Evolutionary conservation across 2,329 filamentous ascomycete species (phyloP).

Genomic region (Stagonosporopsis vannaccii): DNA sequence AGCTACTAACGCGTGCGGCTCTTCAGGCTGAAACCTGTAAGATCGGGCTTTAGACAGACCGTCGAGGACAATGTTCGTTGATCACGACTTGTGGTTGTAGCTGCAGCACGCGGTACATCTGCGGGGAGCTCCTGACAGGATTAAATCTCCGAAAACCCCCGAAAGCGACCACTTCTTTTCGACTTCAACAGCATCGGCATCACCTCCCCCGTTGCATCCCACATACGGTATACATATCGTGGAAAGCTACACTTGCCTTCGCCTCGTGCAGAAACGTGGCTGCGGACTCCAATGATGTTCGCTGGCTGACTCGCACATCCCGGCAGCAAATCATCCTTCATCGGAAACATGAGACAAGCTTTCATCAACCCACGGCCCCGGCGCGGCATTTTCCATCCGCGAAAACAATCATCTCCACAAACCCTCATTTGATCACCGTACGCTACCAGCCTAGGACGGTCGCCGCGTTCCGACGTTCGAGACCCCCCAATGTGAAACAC

Average conservation of each 20-base stretch:
- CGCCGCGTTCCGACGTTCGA: not conserved
- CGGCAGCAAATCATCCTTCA: constrained; percentile 14
- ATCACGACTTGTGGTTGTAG: not conserved
- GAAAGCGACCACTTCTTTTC: not conserved
- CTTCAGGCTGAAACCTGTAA: no score
- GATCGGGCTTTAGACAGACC: not conserved
- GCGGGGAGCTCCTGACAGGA: no score
- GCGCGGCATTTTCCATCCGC: constrained; percentile 11
- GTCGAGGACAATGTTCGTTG: not conserved
- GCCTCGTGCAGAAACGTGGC: not conserved
- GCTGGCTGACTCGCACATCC: not conserved
- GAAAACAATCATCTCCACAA: not conserved
- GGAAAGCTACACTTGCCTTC: not conserved
- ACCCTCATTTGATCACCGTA: not conserved
- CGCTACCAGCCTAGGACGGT: not conserved
- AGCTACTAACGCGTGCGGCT: not conserved
- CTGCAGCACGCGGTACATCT: no score
- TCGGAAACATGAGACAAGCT: constrained; percentile 21
- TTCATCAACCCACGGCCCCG: constrained; percentile 14
- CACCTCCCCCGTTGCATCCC: not conserved
- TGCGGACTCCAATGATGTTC: not conserved
- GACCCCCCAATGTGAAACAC: constrained; percentile 7
- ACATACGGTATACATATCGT: not conserved
- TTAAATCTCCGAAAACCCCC: not conserved
- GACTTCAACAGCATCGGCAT: not conserved